Evolutionary conservation across 495 filamentous ascomycete genomes (phyloP).

Genomic region (Glonium stellatum): DNA sequence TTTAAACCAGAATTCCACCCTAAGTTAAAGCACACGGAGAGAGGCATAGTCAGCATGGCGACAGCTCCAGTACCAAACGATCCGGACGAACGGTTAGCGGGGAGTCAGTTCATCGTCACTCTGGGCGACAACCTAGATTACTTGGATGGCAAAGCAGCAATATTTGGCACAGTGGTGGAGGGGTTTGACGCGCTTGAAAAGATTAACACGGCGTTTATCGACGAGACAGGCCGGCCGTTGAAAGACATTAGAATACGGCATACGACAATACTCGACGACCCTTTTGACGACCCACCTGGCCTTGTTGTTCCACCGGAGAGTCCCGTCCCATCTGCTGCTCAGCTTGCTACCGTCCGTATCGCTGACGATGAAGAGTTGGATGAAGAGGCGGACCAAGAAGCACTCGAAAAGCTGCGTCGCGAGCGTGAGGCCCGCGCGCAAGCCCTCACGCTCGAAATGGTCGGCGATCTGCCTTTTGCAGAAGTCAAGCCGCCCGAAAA

Average conservation of each 20-base stretch:
- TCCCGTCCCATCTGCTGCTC: conserved; percentile 74
- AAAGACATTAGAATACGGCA: conserved; percentile 91
- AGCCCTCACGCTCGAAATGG: conserved; percentile 92
- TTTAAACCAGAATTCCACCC: conserved; percentile 77
- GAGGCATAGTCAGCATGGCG: conserved; percentile 91
- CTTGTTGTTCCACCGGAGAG: conserved; percentile 69
- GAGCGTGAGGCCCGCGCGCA: conserved; percentile 92
- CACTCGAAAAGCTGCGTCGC: conserved; percentile 69
- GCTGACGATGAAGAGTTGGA: conserved; percentile 78
- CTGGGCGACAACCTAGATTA: conserved; percentile 81
- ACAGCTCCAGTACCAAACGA: conserved; percentile 69
- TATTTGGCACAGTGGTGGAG: conserved; percentile 91
- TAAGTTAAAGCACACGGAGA: conserved; percentile 76
- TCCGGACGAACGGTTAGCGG: conserved; percentile 71
- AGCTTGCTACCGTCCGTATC: conserved; percentile 85
- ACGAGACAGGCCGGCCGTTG: conserved; percentile 74
- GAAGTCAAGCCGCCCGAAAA: conserved; percentile 98
- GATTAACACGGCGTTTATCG: conserved; percentile 82
- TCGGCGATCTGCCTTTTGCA: conserved; percentile 94
- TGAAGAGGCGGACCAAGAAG: conserved; percentile 69
- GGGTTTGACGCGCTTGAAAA: conserved; percentile 88
- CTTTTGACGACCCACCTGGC: conserved; percentile 70
- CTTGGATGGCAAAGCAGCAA: conserved; percentile 82
- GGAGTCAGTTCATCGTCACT: conserved; percentile 86
- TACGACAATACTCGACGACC: conserved; percentile 83